Base-by-base conservation (phyloP, 139 green algal genomes). In the Picochlorum sp. region DNA sequence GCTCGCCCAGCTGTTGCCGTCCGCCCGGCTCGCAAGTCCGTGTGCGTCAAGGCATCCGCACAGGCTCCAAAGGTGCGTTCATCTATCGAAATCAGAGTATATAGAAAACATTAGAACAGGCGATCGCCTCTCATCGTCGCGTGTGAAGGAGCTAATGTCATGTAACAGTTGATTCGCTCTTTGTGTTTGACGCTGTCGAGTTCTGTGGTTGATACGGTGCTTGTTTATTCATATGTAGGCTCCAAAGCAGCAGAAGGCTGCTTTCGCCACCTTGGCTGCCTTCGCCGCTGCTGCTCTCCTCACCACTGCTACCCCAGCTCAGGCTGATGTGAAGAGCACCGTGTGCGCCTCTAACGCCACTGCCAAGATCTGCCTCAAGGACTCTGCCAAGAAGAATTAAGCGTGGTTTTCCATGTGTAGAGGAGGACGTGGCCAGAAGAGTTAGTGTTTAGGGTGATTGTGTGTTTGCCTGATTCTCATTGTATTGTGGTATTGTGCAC, bases 301-400 rank as follows among this genome's bases (percentile, higher is more conserved):
- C 4, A 45, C 59, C 47, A 20, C 30, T 31, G 37, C 38, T 11
- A 37, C 57, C 2, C 66, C 66, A 30, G 66, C 47, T 20, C 56
- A 63, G 23, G 71, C 57, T 8, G 45, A 45, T 30, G 50, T 70
- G 18, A 79, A 78, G 73, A 34, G 21, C 6, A 65, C 45, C 8
- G 65, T 81, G 15, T 81, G 74, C 37, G 74, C 70, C 20, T 49
- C 14, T 23, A 79, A 81, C 58, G 69, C 74, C 38, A 80, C 74
- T 28, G 60, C 74, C 21, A 81, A 81, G 67, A 15, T 70, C 20
- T 51, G 51, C 51, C 14, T 66, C 52, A 45, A 70, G 51, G 30
- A 70, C 21, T 62, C 45, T 59, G 47, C 52, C 49, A 69, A 63
- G 62, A 69, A 68, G 24, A 65, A 54, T 13, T 41, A 41, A 41